Base-by-base conservation (phyloP, 495 filamentous ascomycete species). In the Margaritispora aquatica region DNA sequence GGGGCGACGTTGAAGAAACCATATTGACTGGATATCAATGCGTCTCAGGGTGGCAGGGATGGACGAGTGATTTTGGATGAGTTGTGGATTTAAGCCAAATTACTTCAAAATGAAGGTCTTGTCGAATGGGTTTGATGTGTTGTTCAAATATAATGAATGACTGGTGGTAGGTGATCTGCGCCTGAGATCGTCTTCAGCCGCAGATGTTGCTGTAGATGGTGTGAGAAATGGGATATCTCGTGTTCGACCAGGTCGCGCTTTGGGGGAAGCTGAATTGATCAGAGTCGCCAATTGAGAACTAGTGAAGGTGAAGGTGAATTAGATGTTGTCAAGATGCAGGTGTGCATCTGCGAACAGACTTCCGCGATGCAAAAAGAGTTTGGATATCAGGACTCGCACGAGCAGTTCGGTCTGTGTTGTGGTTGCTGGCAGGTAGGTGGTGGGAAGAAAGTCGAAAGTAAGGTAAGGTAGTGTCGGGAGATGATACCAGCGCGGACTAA, bases 31-130 rank as follows among this genome's bases (percentile, higher is more conserved):
- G 65, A 55, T 61, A 57, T 21, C 62, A 47, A 46, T 46, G 38
- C 27, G 65, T 67, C 56, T 61, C 62, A 47, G 58, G 50, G 2
- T 38, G 53, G 56, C 64, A 66, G 64, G 64, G 62, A 58, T 56
- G 47, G 17, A 1, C 34, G 26, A 9, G 49, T 57, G 55, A 13
- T 51, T 53, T 51, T 26, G 29, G 55, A 26, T 59, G 55, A 57
- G 48, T n/a, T 9, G 36, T 62, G n/a, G 52, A 62, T 56, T 56
- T 62, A 47, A 10, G 20, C 52, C 27, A 36, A 36, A 9, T 36
- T 36, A 19, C 31, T 54, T 31, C 52, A 22, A 36, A 50, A 50
- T 50, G 47, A 50, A 44, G 38, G 47, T 24, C 24, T 19, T 24
- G 21, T 50, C 20, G 20, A n/a, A 3, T n/a, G n/a, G 9, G 47